Base-by-base conservation (phyloP, 2,329 filamentous ascomycete genomes). In the Sclerotinia borealis region DNA sequence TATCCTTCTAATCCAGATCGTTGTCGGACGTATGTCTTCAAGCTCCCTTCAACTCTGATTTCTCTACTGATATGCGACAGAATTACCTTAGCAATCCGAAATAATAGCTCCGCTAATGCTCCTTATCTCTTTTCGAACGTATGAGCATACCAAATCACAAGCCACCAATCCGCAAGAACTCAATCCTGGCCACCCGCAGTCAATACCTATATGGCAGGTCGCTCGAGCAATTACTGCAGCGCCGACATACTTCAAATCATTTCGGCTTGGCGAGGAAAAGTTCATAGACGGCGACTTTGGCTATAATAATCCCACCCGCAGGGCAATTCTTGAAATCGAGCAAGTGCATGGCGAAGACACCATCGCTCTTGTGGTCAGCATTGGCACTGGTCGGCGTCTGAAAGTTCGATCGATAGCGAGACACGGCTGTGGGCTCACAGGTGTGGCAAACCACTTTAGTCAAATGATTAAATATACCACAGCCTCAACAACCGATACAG, bases 261-360 rank as follows among this genome's bases (percentile, higher is more conserved):
- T 81, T 43, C 47, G 64, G 0, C 74, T 82, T 36, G 74, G 72
- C 1, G 3, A 48, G 1, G 61, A 68, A n/a, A 47, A 63, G 0
- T 80, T 77, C 59, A 70, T 79, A 15, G 80, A 82, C 66, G 79
- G 76, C 11, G 60, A 52, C 3, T 63, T 39, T 41, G 60, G 60
- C 25, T 4, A 47, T 25, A 63, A 63, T 22, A 63, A 59, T 22
- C 60, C 52, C 31, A 59, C 37, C 4, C 17, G 4, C 4, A 27
- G 41, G 19, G 19, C 34, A 27, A 49, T 63, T 39, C 5, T 10
- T 5, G 60, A 59, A 45, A 4, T 63, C 52, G 27, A 45, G 8
- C 54, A 56, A 56, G 7, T 56, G 10, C 54, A 56, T 13, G 39
- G 39, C 11, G 15, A 45, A 34, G 54, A 29, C 27, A 34, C 19